Evolutionary conservation across 202 grass and related monocot genomes (phyloP), one percentile per base, ranked within the genome.

Genomic region (Carex arenaria): DNA sequence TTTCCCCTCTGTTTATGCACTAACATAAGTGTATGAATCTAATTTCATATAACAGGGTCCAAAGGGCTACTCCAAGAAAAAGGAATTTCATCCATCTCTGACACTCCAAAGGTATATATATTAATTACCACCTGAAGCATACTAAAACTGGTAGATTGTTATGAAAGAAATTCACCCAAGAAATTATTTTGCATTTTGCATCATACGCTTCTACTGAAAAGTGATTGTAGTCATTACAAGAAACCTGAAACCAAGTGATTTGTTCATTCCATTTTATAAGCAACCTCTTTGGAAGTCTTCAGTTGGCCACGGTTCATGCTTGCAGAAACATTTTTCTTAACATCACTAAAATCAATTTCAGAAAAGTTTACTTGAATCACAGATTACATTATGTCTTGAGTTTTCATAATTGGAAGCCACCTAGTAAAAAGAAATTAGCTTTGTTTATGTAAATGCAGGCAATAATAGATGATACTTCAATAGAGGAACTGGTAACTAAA

Each of bases 401-500:
- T n/a, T 56, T 23, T 56, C 55, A 56, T n/a, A n/a, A n/a, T 56
- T 0, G 2, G 49, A 76, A 56, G 6, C 5, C 1, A 30, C 7
- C 15, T 42, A 61, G 0, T n/a, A 64, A 55, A 82, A 89, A 69
- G 28, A 52, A 6, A 62, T 20, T 42, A 42, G 38, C 12, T 20
- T 38, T 31, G 31, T 81, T 66, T 70, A 70, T 84, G 1, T 62
- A 64, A 36, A 85, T 47, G 52, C 38, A 49, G 40, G 49, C 34
- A 87, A 30, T 8, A 63, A 57, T 54, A 86, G 57, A 68, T 82
- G 80, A 68, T 67, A 31, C 55, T 62, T 86, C 49, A 34, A 69
- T 82, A 81, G 5, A 26, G 52, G 80, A 82, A 32, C 32, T 32
- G 17, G 52, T 62, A 54, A 53, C 32, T 4, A 63, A 71, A 19